Evolutionary conservation across 78 protist species (phyloP), one percentile per base, ranked within the genome.

Genomic region (Dictyostelium firmibasis): DNA sequence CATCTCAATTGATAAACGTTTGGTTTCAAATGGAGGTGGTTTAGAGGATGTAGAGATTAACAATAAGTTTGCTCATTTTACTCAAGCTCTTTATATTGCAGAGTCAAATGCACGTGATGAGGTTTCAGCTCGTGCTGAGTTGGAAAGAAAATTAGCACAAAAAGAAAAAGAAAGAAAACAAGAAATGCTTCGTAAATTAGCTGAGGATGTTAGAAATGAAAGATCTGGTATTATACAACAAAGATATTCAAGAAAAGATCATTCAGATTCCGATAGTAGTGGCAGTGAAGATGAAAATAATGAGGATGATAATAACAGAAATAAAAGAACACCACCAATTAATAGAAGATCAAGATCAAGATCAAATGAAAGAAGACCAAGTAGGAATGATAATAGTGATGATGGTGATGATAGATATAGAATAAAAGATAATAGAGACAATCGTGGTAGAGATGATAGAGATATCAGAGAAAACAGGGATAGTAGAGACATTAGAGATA

Each of bases 11-110:
- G 99, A 99, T 92, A 98, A 99, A 94, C 98, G 99, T 18, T 86
- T 98, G 64, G 99, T 98, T 1, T 98, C 99, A 20, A 99, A 99
- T 81, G 99, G 99, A 4, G 92, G 99, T 0, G 97, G 96, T 6
- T 97, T 98, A 36, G 98, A 97, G 85, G 98, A 98, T 57, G 67
- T 43, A n/a, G 77, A 82, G 18, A 85, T 97, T 86, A 96, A 94
- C 44, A 98, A 98, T 95, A 95, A 96, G 35, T 98, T 98, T 91
- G 99, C 99, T n/a, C 97, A 97, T 35, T 85, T 98, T 35, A 38
- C 98, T 20, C 98, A 98, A 81, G 78, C 99, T 41, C 95, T 99
- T 69, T 92, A 97, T 50, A 77, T 97, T 31, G 99, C 99, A n/a
- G 99, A 98, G 85, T 41, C 97, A 10, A 53, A 57, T 41, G 97